Percentiles rank a stretch among this genome's conserved stretches.
Evolutionary conservation across 164 flowering plant species (phyloP).

Genomic region (Umbellularia californica): DNA sequence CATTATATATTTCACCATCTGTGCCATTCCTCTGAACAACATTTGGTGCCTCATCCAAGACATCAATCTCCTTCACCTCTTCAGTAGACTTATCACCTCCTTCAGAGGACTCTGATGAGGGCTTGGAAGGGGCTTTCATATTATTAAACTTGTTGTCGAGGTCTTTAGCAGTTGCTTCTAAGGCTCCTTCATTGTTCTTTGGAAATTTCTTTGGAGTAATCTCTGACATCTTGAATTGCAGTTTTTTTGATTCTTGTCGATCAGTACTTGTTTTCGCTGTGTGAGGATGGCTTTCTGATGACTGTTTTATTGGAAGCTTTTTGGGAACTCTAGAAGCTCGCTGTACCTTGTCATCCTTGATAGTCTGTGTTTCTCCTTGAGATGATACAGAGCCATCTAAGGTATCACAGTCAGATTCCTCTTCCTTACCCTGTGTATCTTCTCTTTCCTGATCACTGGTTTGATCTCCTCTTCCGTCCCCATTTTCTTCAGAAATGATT

Average conservation of each 20-base stretch:
- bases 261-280: conserved; percentile 30
- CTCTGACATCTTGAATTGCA: conserved; percentile 21
- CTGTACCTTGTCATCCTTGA: conserved; percentile 51
- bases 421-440: conserved; percentile 40
- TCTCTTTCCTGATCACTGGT: conserved; percentile 49
- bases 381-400: conserved; percentile 61
- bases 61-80: conserved; percentile 49
- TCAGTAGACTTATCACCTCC: conserved; percentile 43
- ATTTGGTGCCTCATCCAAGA: conserved; percentile 49
- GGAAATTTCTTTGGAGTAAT: conserved; percentile 34
- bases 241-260: conserved; percentile 25
- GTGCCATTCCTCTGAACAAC: conserved; percentile 43
- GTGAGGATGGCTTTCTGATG: conserved; percentile 19
- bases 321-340: conserved; percentile 30
- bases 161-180: conserved; percentile 21
- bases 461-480: conserved; percentile 30
- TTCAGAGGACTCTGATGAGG: conserved; percentile 66
- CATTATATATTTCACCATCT: conserved; percentile 46
- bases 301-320: conserved; percentile 20
- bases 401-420: conserved; percentile 64
- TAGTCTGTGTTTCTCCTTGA: conserved; percentile 47
- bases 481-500: conserved; percentile 34
- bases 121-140: conserved; percentile 33
- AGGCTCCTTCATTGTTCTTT: conserved; percentile 23
- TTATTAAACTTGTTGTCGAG: conserved; percentile 24